A percentile compares a stretch with the other conserved stretches of the same genome.
These are phyloP conservation scores for Solanum medicagineum DNA, from an alignment of 257 asterid genomes.

Conservation along the genomic window DNA sequence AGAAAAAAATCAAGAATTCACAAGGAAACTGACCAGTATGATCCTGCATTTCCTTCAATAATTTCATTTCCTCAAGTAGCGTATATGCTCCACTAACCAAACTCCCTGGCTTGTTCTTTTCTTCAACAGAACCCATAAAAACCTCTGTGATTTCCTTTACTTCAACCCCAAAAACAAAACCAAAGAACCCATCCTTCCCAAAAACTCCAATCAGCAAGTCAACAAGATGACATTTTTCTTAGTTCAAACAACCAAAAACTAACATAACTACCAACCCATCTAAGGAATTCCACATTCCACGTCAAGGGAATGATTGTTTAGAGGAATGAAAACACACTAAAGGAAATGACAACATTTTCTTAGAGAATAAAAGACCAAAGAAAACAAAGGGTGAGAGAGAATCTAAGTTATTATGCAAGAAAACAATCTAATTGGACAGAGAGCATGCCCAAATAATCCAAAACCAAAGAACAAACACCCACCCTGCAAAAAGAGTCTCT, in stretches of 20 bases:
- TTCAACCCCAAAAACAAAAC: conserved; percentile 9
- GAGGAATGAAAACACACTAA: not conserved
- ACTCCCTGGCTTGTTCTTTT: conserved; percentile 41
- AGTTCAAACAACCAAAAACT: not conserved
- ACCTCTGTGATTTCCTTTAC: conserved; percentile 1
- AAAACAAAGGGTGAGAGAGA: conserved; percentile 18
- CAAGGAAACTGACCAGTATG: conserved; percentile 36
- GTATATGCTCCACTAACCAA: conserved; percentile 43
- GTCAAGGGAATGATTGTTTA: conserved; percentile 2
- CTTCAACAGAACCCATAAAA: conserved; percentile 50
- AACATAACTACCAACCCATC: not conserved
- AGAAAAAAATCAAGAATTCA: not conserved
- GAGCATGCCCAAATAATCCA: conserved; percentile 43
- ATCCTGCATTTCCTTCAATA: conserved; percentile 83
- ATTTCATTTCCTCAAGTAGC: conserved; percentile 63
- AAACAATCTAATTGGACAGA: conserved; percentile 37
- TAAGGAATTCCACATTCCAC: not conserved
- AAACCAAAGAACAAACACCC: conserved; percentile 53
- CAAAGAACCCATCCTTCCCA: conserved; percentile 21
- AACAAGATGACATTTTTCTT: conserved; percentile 7
- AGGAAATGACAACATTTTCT: conserved; percentile 4
- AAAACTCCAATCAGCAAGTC: not conserved
- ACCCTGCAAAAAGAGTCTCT: conserved; percentile 48
- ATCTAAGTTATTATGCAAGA: conserved; percentile 39
- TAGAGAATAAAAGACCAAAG: conserved; percentile 2